A percentile compares a stretch with the other conserved stretches of the same genome.
phyloP scores from a whole-genome alignment of 129 eudicot species.

The Erigeron canadensis region DNA sequence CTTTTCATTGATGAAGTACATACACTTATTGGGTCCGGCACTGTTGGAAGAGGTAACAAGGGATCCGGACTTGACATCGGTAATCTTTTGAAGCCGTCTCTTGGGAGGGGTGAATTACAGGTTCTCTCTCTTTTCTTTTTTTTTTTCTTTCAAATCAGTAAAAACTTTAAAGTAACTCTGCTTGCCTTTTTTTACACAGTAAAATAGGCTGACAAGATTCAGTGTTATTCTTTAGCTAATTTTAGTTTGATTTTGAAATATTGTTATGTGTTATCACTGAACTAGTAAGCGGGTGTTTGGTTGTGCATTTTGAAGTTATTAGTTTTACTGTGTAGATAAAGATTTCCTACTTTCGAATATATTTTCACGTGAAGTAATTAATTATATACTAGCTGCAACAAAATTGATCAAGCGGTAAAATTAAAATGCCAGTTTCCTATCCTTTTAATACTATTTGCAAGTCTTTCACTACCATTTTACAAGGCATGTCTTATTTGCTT shows the following conservation, averaged over 20 bases:
- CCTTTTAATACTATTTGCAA: neutral
- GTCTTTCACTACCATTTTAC: neutral
- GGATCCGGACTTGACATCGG: slow-evolving; percentile 86
- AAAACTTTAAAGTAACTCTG: neutral
- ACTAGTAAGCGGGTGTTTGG: too few relatives aligned
- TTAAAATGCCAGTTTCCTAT: too few relatives aligned
- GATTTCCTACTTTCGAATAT: too few relatives aligned
- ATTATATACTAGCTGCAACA: too few relatives aligned
- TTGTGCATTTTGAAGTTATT: too few relatives aligned
- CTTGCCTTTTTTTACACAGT: neutral
- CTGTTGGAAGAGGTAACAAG: slow-evolving; percentile 82
- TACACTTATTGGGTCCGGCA: slow-evolving; percentile 79
- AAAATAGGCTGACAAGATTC: too few relatives aligned
- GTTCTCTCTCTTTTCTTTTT: slow-evolving; percentile 27
- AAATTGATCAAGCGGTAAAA: too few relatives aligned
- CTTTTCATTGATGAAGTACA: slow-evolving; percentile 93
- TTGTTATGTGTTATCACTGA: neutral
- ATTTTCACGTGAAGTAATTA: too few relatives aligned
- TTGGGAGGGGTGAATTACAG: slow-evolving; percentile 92
- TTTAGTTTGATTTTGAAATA: neutral
- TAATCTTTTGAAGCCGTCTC: slow-evolving; percentile 83
- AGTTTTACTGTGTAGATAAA: too few relatives aligned
- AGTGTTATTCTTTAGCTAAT: neutral
- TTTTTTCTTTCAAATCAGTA: neutral
- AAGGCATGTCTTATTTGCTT: neutral